phyloP scores from a whole-genome alignment of 371 early-diverging fungal species.

The Lichtheimia ornata region DNA sequence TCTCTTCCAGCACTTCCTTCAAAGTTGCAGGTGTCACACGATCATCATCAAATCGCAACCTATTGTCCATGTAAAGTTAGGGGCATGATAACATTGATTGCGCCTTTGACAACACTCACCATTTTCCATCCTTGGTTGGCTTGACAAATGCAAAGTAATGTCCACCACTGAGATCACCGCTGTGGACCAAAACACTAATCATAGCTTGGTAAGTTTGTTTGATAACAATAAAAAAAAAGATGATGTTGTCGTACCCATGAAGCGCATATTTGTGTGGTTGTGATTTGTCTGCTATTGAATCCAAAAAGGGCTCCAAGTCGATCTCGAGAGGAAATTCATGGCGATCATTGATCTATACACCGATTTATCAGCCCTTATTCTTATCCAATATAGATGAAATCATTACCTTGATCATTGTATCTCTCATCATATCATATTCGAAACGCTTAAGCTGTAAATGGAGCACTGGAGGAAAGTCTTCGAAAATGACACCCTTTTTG shows the following conservation, averaged over 20 bases:
- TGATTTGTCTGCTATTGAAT: slow-evolving; percentile 61
- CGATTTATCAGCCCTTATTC: too few relatives aligned
- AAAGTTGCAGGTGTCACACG: slow-evolving; percentile 85
- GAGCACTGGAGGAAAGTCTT: slow-evolving; percentile 94
- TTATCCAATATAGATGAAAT: background rate
- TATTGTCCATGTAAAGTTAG: slow-evolving; percentile 7
- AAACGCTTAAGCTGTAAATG: slow-evolving; percentile 98
- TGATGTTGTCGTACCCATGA: slow-evolving; percentile 69
- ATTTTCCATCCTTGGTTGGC: slow-evolving; percentile 77
- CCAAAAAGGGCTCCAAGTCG: slow-evolving; percentile 88
- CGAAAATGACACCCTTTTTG: slow-evolving; percentile 94
- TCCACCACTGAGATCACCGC: slow-evolving; percentile 95
- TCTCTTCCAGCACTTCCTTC: slow-evolving; percentile 94
- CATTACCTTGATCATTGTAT: slow-evolving; percentile 89
- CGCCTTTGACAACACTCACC: slow-evolving; percentile 46
- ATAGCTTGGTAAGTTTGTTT: background rate
- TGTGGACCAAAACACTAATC: slow-evolving; percentile 93
- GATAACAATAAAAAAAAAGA: slow-evolving; percentile 3
- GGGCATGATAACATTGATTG: background rate
- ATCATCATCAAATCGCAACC: slow-evolving; percentile 97
- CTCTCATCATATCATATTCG: slow-evolving; percentile 94
- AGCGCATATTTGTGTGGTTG: slow-evolving; percentile 79
- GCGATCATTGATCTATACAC: slow-evolving; percentile 92
- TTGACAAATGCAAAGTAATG: slow-evolving; percentile 96
- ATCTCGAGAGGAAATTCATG: slow-evolving; percentile 94